Evolutionary conservation across 2,329 filamentous ascomycete genomes (phyloP).

Genomic region (Cercospora sp.): DNA sequence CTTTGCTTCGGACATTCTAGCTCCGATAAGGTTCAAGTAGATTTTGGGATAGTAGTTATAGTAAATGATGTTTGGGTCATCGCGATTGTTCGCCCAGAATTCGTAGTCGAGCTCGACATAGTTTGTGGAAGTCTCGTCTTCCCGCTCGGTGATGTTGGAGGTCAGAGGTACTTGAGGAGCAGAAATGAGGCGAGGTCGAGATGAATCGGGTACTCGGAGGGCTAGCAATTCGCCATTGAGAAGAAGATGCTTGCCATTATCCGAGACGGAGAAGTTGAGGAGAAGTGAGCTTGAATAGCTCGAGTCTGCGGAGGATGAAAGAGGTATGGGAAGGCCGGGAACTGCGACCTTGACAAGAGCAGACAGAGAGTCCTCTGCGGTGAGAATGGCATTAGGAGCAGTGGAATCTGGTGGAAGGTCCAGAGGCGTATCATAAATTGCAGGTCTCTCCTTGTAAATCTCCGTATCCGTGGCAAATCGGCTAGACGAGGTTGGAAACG

Average conservation of each 20-base stretch:
- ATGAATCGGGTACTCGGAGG: slow-evolving; percentile 15
- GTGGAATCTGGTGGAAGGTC: slow-evolving; percentile 6
- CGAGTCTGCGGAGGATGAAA: not conserved
- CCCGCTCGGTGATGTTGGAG: not conserved
- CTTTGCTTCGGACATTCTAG: not conserved
- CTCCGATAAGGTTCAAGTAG: slow-evolving; percentile 18
- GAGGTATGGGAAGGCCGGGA: slow-evolving; percentile 3
- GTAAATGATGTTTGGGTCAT: slow-evolving; percentile 18
- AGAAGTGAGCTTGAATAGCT: slow-evolving; percentile 3
- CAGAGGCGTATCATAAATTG: not conserved
- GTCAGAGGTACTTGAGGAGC: slow-evolving; percentile 4
- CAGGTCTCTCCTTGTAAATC: not conserved
- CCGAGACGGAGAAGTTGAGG: slow-evolving; percentile 11
- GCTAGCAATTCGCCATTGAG: slow-evolving; percentile 14
- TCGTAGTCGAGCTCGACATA: slow-evolving; percentile 16
- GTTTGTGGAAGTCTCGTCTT: not conserved
- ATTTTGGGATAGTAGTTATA: slow-evolving; percentile 20
- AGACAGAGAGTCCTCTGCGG: slow-evolving; percentile 6
- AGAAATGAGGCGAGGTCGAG: slow-evolving; percentile 6
- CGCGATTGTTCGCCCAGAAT: slow-evolving; percentile 13
- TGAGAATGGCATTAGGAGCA: slow-evolving; percentile 8
- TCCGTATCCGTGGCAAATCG: not conserved
- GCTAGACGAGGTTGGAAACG: not conserved
- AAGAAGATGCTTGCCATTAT: slow-evolving; percentile 13
- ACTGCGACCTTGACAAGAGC: slow-evolving; percentile 19